These are phyloP conservation scores for Hanseniaspora uvarum DNA, from an alignment of 1,139 yeast genomes.

Conservation along the genomic window DNA sequence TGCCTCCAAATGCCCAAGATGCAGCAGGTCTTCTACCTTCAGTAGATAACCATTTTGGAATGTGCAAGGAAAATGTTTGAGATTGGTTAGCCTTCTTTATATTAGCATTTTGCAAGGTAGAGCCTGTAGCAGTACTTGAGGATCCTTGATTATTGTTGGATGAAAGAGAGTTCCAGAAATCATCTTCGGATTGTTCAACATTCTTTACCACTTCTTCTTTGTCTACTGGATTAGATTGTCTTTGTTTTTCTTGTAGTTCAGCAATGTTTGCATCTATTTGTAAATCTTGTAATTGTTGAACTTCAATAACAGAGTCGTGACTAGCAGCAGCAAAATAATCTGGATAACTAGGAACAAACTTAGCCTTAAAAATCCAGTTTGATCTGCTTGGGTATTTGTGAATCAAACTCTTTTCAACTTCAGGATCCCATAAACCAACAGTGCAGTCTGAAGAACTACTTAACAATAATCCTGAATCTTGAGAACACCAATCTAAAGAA, in stretches of 20 bases:
- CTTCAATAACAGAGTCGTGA: constrained; percentile 72
- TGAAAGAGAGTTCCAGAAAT: constrained; percentile 18
- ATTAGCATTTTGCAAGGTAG: constrained; percentile 41
- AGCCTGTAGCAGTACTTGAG: not conserved
- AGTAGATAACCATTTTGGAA: constrained; percentile 73
- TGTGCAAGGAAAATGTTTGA: constrained; percentile 46
- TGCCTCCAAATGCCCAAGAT: constrained; percentile 86
- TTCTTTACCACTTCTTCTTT: constrained; percentile 22
- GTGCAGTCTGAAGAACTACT: constrained; percentile 90
- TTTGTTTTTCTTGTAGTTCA: constrained; percentile 24
- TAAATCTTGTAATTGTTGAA: constrained; percentile 77
- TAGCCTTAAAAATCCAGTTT: constrained; percentile 85
- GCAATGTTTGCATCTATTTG: constrained; percentile 33
- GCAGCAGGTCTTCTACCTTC: constrained; percentile 57
- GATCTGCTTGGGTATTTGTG: constrained; percentile 88
- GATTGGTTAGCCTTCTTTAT: constrained; percentile 37
- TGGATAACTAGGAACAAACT: constrained; percentile 80
- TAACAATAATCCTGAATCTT: constrained; percentile 66
- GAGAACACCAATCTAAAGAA: constrained; percentile 86
- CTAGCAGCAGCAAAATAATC: constrained; percentile 90
- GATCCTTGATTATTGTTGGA: not conserved
- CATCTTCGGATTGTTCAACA: constrained; percentile 19
- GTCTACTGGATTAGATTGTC: constrained; percentile 10
- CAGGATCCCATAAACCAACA: constrained; percentile 84
- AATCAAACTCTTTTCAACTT: constrained; percentile 41